These are phyloP conservation scores for Phytopythium vexans DNA, from an alignment of 352 stramenopile species.

Conservation along the genomic window DNA sequence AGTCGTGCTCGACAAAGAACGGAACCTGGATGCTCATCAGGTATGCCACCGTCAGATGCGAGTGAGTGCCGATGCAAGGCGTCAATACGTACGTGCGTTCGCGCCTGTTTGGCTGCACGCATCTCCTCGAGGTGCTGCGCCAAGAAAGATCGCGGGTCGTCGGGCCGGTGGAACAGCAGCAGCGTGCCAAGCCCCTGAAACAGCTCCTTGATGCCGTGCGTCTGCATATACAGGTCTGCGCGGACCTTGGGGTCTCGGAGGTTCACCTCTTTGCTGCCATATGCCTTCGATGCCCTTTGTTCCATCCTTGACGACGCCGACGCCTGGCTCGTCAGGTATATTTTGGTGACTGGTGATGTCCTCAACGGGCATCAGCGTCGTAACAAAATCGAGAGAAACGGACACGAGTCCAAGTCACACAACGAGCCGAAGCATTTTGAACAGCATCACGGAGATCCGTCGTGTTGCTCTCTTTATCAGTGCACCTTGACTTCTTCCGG, in stretches of 20 bases:
- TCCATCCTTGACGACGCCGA: too few relatives aligned
- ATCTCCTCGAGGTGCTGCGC: constrained; percentile 54
- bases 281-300: background rate
- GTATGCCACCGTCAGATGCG: background rate
- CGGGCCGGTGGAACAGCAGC: constrained; percentile 60
- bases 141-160: constrained; percentile 60
- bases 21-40: constrained; percentile 24
- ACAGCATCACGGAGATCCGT: too few relatives aligned
- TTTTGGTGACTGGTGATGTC: background rate
- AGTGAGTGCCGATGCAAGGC: background rate
- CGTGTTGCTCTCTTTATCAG: too few relatives aligned
- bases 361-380: background rate
- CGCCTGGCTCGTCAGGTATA: background rate
- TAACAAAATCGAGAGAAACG: too few relatives aligned
- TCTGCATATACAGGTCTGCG: constrained; percentile 59
- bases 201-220: constrained; percentile 62
- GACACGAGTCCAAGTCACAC: too few relatives aligned
- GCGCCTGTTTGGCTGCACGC: constrained; percentile 49
- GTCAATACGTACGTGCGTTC: constrained; percentile 34
- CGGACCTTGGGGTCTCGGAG: constrained; percentile 66
- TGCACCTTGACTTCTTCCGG: background rate
- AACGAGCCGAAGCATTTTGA: too few relatives aligned
- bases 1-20: constrained; percentile 72
- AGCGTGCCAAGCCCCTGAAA: constrained; percentile 61
- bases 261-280: constrained; percentile 22